Evolutionary conservation across 164 flowering plant species (phyloP), one percentile per base, ranked within the genome.

Genomic region (Paratinospora sagittata): DNA sequence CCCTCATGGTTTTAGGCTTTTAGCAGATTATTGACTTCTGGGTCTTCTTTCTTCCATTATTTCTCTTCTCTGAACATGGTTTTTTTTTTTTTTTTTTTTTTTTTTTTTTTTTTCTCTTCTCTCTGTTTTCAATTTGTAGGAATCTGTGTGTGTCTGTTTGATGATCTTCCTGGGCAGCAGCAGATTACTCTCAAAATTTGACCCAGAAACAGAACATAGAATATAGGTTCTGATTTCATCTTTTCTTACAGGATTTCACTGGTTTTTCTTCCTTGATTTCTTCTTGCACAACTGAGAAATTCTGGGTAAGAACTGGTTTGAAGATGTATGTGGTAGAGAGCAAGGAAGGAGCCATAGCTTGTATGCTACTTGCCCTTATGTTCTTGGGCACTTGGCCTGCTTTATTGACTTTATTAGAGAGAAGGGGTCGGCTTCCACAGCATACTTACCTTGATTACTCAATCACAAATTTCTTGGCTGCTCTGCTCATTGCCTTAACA

Each of bases 371-470:
- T 12, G 73, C 96, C 45, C 79, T 92, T 34, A 67, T 85, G 33
- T 89, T 87, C 74, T 74, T 92, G 82, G 96, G 97, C 24, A 90
- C 94, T 64, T 90, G 96, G 96, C 97, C 97, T 60, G 97, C 97
- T 34, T 34, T 92, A 58, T 47, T 92, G 78, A 84, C 93, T 52
- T 83, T 87, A 4, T 75, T 89, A 7, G 97, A 92, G 77, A 82
- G 96, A 64, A 80, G 97, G 34, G 97, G 96, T 19, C 85, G 97
- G 12, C 90, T 90, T 68, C 97, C 97, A 33, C 97, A 92, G 63
- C 97, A 92, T 72, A 89, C 97, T 49, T 92, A 92, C 70, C 92
- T 92, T 30, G 97, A 92, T 77, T 92, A 90, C 66, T 78, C 96
- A 0, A 72, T 89, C 72, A 87, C 96, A 0, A 92, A 92, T 82